Conservation (phyloP, 352 stramenopile genomes). For the Pythium pectinolyticum region DNA sequence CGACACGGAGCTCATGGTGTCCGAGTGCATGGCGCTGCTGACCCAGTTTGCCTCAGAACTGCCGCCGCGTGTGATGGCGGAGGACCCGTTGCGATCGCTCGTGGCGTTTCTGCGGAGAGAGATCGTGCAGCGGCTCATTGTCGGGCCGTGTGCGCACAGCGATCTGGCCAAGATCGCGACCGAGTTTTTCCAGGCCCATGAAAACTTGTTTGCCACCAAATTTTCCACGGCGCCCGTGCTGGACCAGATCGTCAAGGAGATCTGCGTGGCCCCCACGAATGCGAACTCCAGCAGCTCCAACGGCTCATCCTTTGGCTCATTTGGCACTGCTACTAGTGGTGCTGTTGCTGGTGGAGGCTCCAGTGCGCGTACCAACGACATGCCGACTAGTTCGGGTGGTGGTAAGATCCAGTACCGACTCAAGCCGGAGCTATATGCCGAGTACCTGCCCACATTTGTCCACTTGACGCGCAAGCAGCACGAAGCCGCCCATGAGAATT, state of each 20-base stretch:
- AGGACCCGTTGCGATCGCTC: constrained; percentile 57
- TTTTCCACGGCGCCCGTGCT: constrained; percentile 68
- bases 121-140: constrained; percentile 80
- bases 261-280: constrained; percentile 44
- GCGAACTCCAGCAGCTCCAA: no score
- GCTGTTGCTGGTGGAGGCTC: background rate
- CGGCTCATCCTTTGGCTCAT: background rate
- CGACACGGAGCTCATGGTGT: constrained; percentile 73
- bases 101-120: constrained; percentile 71
- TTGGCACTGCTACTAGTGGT: no score
- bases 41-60: constrained; percentile 79
- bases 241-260: constrained; percentile 79
- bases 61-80: constrained; percentile 51
- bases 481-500: constrained; percentile 85
- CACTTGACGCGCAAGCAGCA: constrained; percentile 87
- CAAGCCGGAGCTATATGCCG: constrained; percentile 75
- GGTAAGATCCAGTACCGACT: constrained; percentile 80
- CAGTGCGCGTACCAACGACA: constrained; percentile 20
- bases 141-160: constrained; percentile 78
- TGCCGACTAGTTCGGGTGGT: constrained; percentile 27
- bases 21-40: constrained; percentile 75
- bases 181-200: constrained; percentile 76
- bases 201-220: constrained; percentile 71
- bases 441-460: constrained; percentile 87
- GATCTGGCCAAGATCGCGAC: constrained; percentile 84